Evolutionary conservation across 2,329 filamentous ascomycete genomes (phyloP).

Genomic region (Conoideocrella luteorostrata): DNA sequence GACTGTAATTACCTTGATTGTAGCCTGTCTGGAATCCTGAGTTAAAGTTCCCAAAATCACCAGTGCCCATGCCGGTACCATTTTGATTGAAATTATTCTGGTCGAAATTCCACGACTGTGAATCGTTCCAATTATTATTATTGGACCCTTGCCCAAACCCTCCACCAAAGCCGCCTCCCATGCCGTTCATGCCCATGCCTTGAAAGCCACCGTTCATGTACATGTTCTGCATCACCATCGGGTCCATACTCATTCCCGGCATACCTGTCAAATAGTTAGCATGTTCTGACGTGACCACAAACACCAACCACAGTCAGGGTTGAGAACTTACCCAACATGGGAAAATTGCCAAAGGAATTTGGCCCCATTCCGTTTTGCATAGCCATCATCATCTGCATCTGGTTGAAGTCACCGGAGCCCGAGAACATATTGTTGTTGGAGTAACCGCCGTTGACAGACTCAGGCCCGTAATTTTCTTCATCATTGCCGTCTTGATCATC

Average conservation of each 20-base stretch:
- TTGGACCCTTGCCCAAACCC: constrained; percentile 57
- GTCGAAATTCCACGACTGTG: constrained; percentile 76
- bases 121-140: constrained; percentile 75
- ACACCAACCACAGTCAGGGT: not conserved
- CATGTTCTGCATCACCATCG: constrained; percentile 67
- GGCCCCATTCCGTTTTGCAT: constrained; percentile 63
- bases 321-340: constrained; percentile 75
- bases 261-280: constrained; percentile 48
- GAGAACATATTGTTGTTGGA: constrained; percentile 50
- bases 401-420: constrained; percentile 60
- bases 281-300: not conserved
- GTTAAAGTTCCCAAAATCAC: constrained; percentile 76
- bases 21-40: constrained; percentile 70
- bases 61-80: constrained; percentile 72
- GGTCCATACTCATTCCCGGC: constrained; percentile 80
- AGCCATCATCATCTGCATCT: constrained; percentile 77
- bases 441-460: constrained; percentile 41
- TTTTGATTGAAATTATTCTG: constrained; percentile 88
- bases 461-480: constrained; percentile 27
- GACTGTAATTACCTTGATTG: constrained; percentile 79
- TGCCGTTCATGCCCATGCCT: constrained; percentile 71
- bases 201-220: constrained; percentile 75
- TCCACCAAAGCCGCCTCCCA: constrained; percentile 64
- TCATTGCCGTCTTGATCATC: constrained; percentile 20
- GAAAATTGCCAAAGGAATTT: constrained; percentile 50